Percentiles rank a stretch among this genome's conserved stretches.
Conservation (phyloP, 768 basidiomycete genomes). For the Auriculariales sp. region DNA sequence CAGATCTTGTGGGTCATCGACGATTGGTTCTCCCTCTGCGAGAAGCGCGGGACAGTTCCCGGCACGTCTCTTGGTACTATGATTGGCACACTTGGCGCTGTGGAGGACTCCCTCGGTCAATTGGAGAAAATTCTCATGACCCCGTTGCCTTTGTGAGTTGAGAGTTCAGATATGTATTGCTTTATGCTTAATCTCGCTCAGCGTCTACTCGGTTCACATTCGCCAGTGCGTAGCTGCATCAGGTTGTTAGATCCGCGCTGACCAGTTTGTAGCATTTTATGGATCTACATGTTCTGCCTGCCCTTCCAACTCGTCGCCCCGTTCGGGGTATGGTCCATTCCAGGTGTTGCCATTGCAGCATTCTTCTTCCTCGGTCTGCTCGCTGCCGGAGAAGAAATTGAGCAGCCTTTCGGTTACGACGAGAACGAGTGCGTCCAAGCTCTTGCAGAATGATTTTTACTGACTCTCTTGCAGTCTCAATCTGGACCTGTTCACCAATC, state of each 20-base stretch:
- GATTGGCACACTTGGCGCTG: constrained; percentile 1
- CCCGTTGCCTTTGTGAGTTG: constrained; percentile 48
- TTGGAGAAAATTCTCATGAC: constrained; percentile 50
- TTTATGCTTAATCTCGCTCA: constrained; percentile 15
- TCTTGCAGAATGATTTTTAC: background rate
- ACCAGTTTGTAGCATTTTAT: constrained; percentile 32
- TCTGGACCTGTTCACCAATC: constrained; percentile 46
- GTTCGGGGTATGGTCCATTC: constrained; percentile 51
- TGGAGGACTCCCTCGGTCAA: constrained; percentile 17
- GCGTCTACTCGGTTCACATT: constrained; percentile 52
- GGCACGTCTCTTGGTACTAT: constrained; percentile 10
- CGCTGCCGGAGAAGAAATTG: constrained; percentile 56
- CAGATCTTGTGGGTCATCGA: constrained; percentile 40
- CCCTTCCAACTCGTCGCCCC: constrained; percentile 58
- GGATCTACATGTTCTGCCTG: constrained; percentile 62
- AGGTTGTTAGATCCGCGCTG: constrained; percentile 8
- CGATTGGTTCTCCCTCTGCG: constrained; percentile 43
- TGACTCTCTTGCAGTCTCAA: constrained; percentile 25
- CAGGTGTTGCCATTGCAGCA: constrained; percentile 47
- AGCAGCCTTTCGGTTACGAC: constrained; percentile 60
- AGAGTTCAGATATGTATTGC: no score
- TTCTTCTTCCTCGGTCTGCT: constrained; percentile 69
- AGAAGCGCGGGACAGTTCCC: constrained; percentile 43
- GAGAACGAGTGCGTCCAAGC: constrained; percentile 23
- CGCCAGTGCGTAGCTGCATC: constrained; percentile 13